Percentiles rank a stretch among this genome's conserved stretches.
These are phyloP conservation scores for Davidsoniella virescens DNA, from an alignment of 2,329 filamentous ascomycete genomes.

Conservation along the genomic window DNA sequence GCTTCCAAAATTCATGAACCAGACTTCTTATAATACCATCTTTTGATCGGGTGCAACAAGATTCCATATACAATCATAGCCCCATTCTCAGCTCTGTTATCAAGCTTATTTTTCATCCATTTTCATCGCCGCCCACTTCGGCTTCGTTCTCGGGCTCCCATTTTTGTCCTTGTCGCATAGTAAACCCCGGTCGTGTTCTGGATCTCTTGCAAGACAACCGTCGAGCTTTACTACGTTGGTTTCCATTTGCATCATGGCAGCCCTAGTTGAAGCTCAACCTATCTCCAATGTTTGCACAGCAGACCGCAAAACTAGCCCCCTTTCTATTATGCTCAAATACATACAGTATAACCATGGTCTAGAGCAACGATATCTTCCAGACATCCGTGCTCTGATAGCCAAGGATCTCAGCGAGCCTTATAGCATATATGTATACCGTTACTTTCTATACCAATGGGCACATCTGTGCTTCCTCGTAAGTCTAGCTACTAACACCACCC, in stretches of 20 bases:
- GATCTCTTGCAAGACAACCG: no score
- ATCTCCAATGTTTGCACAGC: no score
- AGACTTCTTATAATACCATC: no score
- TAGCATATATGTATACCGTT: conserved; percentile 97
- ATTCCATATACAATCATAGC: no score
- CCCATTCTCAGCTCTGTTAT: no score
- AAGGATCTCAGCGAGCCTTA: conserved; percentile 96
- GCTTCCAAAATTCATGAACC: no score
- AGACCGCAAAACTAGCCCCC: conserved; percentile 2
- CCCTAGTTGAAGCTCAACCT: no score
- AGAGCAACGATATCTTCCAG: conserved; percentile 53
- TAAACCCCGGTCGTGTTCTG: no score
- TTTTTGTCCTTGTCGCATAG: no score
- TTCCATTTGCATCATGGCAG: no score
- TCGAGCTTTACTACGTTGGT: no score
- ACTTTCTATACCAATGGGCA: conserved; percentile 95
- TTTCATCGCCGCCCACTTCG: background rate
- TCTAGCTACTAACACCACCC: background rate
- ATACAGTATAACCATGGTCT: conserved; percentile 46
- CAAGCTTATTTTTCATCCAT: background rate
- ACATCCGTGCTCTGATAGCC: conserved; percentile 83
- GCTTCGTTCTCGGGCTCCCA: background rate
- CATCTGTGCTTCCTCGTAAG: conserved; percentile 88
- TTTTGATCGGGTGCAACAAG: no score
- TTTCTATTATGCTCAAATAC: conserved; percentile 32